phyloP scores from a whole-genome alignment of 805 yeast genomes.

The Nakazawaea anatomiae region DNA sequence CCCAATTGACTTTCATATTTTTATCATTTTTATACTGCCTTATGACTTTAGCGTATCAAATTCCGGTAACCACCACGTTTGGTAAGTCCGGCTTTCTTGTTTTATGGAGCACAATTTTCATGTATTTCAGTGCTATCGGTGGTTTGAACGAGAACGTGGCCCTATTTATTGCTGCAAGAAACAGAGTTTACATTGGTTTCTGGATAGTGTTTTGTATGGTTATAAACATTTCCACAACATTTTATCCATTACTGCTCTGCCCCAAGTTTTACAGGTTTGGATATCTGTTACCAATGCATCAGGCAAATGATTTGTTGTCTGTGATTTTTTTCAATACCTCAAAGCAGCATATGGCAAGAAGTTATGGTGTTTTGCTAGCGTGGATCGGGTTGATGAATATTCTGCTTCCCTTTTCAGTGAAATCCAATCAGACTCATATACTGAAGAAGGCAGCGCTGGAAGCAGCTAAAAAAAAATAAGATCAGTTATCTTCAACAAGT shows the following conservation, averaged over 20 bases:
- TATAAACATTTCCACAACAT: conserved; percentile 56
- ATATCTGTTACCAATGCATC: conserved; percentile 61
- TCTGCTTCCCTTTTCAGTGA: conserved; percentile 31
- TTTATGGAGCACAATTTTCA: conserved; percentile 58
- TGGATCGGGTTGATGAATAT: conserved; percentile 53
- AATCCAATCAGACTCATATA: conserved; percentile 12
- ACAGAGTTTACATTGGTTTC: conserved; percentile 57
- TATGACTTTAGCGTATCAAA: conserved; percentile 64
- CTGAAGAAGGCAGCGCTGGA: background rate
- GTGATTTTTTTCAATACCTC: conserved; percentile 52
- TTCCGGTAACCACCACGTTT: conserved; percentile 49
- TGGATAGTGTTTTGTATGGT: conserved; percentile 70
- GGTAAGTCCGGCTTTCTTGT: conserved; percentile 64
- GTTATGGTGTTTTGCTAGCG: conserved; percentile 48
- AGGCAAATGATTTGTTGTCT: conserved; percentile 50
- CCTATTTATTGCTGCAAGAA: conserved; percentile 37
- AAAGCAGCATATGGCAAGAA: conserved; percentile 54
- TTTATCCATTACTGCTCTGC: conserved; percentile 49
- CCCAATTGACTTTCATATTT: conserved; percentile 50
- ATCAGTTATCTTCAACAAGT: too few species aligned
- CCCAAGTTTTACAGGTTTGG: conserved; percentile 56
- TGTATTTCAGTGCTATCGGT: conserved; percentile 66
- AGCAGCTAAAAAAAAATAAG: conserved; percentile 2
- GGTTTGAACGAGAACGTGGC: conserved; percentile 61
- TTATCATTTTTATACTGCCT: conserved; percentile 53